Percentiles rank a stretch among this genome's conserved stretches.
phyloP scores from a whole-genome alignment of 805 yeast genomes.

The Candida argentea region DNA sequence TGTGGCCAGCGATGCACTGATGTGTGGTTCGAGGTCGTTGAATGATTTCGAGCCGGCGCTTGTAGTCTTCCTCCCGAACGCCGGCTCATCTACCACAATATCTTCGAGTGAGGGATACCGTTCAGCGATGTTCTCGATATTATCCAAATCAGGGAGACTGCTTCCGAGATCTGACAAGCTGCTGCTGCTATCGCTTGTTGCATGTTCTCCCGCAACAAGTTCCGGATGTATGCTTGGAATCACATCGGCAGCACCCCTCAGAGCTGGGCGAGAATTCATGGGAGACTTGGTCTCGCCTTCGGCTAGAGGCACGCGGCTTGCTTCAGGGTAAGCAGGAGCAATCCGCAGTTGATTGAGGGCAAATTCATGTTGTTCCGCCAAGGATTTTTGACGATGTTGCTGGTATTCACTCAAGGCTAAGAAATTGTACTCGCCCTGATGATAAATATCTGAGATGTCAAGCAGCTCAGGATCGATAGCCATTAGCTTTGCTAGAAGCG shows the following conservation, averaged over 20 bases:
- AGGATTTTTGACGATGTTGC: slow-evolving; percentile 22
- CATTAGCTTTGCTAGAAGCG: slow-evolving; percentile 47
- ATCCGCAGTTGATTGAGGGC: slow-evolving; percentile 31
- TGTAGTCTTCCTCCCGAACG: background rate
- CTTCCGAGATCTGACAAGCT: too few species aligned
- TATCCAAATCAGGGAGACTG: slow-evolving; percentile 26
- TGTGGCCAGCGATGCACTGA: slow-evolving; percentile 9
- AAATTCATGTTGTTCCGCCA: slow-evolving; percentile 24
- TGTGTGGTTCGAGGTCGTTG: slow-evolving; percentile 7
- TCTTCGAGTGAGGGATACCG: slow-evolving; percentile 42
- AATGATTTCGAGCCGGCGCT: background rate
- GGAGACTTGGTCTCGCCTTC: background rate
- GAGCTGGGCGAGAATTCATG: background rate
- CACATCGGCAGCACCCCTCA: slow-evolving; percentile 2
- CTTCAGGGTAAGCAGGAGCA: too few species aligned
- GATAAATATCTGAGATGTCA: slow-evolving; percentile 35
- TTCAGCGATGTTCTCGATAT: slow-evolving; percentile 37
- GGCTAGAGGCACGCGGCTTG: background rate
- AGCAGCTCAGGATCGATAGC: slow-evolving; percentile 18
- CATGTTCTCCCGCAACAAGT: too few species aligned
- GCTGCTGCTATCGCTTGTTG: too few species aligned
- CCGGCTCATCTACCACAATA: slow-evolving; percentile 2
- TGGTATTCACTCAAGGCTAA: slow-evolving; percentile 47
- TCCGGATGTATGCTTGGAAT: too few species aligned
- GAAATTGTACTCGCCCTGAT: slow-evolving; percentile 45